Conservation (phyloP, 1,139 yeast species). For the Zygosaccharomyces pseudobailii region DNA sequence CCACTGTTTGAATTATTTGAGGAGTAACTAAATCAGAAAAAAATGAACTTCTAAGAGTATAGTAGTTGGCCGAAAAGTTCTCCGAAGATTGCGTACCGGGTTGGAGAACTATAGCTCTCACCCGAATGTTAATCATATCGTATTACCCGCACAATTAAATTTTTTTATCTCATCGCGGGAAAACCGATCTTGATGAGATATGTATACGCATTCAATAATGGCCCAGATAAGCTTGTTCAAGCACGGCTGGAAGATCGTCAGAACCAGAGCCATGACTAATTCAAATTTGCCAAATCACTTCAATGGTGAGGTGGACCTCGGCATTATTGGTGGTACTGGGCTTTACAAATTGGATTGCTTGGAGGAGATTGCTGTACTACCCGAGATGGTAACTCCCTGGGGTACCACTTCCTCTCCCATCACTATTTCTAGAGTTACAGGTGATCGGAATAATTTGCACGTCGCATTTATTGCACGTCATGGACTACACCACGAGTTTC, state of each 20-base stretch:
- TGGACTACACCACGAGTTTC: constrained; percentile 80
- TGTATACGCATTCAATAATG: not conserved
- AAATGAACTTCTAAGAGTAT: too few species aligned
- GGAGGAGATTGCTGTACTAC: constrained; percentile 77
- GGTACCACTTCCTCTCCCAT: constrained; percentile 94
- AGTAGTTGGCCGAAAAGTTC: accelerated
- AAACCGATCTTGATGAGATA: constrained; percentile 5
- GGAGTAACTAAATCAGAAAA: too few species aligned
- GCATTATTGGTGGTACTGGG: constrained; percentile 98
- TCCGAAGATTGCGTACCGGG: too few species aligned
- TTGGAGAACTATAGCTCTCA: too few species aligned
- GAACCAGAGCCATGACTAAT: constrained; percentile 16
- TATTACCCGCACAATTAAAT: not conserved
- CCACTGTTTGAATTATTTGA: too few species aligned
- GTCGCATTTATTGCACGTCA: constrained; percentile 95
- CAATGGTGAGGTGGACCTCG: constrained; percentile 64
- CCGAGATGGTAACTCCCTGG: constrained; percentile 89
- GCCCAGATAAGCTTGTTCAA: not conserved
- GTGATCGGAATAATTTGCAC: constrained; percentile 48
- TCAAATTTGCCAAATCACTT: constrained; percentile 36
- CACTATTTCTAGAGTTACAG: constrained; percentile 66
- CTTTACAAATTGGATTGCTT: constrained; percentile 78
- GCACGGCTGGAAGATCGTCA: not conserved
- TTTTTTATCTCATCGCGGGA: not conserved
- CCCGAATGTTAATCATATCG: not conserved